Evolutionary conservation across 345 rosid species (phyloP), one percentile per base, ranked within the genome.

Genomic region (Raphanus raphanistrum): DNA sequence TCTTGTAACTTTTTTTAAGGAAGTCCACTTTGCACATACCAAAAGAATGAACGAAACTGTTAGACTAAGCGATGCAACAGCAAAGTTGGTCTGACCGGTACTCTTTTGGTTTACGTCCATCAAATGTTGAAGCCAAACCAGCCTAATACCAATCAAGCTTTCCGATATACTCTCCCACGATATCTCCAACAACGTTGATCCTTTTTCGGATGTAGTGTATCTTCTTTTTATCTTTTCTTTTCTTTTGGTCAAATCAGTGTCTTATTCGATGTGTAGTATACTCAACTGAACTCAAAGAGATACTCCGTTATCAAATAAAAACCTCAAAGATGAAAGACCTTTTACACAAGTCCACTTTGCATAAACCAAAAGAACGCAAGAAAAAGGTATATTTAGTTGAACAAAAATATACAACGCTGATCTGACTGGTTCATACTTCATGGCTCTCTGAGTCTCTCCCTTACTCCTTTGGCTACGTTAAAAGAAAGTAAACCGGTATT

Each of bases 401-500:
- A 72, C 25, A 58, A 21, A 72, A 1, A 48, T 77, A 31, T 58
- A 71, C 81, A 36, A 45, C 8, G 28, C 6, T 21, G 33, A 6
- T 12, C 4, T 57, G 38, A 60, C 54, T 36, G 41, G 38, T 69
- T 63, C 16, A 9, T 28, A 36, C 32, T 2, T 26, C 33, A 59
- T 59, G 2, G 8, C 31, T 59, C 33, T 6, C 33, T 59, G 2
- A 3, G n/a, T 59, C 33, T 6, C 33, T 59, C 8, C 33, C 5
- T 33, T 27, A 13, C 65, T 63, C 58, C 70, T 16, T 76, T 63
- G 50, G 13, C 41, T 2, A 16, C 17, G 1, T 57, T 71, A 77
- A 33, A 66, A 58, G 21, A 48, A 71, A 66, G 71, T 33, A 80
- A 71, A 76, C 64, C 29, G 69, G 66, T 16, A 68, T 6, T 61